A percentile compares a stretch with the other conserved stretches of the same genome.
Evolutionary conservation across 257 asterid genomes (phyloP).

Genomic region (Craterostigma plantagineum): DNA sequence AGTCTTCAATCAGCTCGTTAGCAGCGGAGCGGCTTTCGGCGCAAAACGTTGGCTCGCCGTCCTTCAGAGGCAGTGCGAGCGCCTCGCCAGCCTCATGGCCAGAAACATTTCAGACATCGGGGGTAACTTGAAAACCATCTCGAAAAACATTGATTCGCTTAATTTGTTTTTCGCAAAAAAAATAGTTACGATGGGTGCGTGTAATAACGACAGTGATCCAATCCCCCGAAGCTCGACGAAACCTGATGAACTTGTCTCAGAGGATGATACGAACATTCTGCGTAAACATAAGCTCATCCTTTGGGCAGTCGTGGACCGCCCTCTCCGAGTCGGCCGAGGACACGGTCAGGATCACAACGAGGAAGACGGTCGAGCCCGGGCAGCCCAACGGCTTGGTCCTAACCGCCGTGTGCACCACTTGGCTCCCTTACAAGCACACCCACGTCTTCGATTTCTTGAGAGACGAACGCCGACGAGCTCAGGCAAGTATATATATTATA

Average conservation of each 20-base stretch:
- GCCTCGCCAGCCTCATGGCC: constrained; percentile 95
- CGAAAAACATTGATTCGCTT: too few species aligned
- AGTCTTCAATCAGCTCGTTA: constrained; percentile 25
- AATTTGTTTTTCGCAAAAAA: too few species aligned
- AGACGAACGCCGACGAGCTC: constrained; percentile 68
- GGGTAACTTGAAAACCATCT: constrained; percentile 19
- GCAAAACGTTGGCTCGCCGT: constrained; percentile 80
- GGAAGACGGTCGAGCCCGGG: constrained; percentile 59
- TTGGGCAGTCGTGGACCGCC: constrained; percentile 90
- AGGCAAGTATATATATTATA: constrained; percentile 25
- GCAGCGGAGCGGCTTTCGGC: constrained; percentile 56
- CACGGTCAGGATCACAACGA: constrained; percentile 62
- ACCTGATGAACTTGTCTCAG: constrained; percentile 69
- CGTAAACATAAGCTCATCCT: constrained; percentile 47
- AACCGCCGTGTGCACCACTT: constrained; percentile 58
- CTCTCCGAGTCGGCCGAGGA: constrained; percentile 73
- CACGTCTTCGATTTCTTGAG: constrained; percentile 80
- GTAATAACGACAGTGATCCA: constrained; percentile 59
- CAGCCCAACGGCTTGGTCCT: constrained; percentile 79
- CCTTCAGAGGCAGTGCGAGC: constrained; percentile 79
- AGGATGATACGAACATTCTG: constrained; percentile 74
- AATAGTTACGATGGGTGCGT: too few species aligned
- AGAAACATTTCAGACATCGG: constrained; percentile 77
- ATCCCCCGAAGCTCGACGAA: constrained; percentile 67
- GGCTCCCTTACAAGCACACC: constrained; percentile 48